Conservation (phyloP, 2,329 filamentous ascomycete genomes). For the Sporothrix luriei region DNA sequence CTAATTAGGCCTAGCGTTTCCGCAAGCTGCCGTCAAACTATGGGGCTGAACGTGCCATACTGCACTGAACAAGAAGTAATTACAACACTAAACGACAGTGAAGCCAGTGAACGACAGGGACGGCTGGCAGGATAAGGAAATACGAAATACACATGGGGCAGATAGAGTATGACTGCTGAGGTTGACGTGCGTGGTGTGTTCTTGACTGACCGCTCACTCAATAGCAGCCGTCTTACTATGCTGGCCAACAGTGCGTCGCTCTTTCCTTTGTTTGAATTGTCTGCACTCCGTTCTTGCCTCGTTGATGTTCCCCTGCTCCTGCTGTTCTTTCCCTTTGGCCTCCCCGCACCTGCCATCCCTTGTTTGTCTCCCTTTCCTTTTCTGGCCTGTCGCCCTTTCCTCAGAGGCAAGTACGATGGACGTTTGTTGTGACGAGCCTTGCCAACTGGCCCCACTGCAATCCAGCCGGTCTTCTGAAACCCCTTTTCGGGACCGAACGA, state of each 20-base stretch:
- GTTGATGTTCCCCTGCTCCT: neutral
- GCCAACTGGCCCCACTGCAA: neutral
- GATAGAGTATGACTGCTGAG: no score
- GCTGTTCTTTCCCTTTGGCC: neutral
- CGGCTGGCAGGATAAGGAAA: no score
- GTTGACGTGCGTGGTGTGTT: no score
- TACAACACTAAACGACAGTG: neutral
- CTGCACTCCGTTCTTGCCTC: neutral
- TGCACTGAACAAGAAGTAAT: no score
- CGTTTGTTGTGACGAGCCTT: neutral
- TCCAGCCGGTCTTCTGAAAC: conserved; percentile 21
- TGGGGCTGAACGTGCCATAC: neutral
- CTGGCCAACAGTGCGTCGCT: neutral
- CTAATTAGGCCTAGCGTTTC: conserved; percentile 27
- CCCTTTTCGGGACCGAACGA: conserved; percentile 33
- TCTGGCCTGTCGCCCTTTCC: conserved; percentile 9
- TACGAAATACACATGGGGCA: no score
- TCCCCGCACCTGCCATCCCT: neutral
- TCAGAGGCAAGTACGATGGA: neutral
- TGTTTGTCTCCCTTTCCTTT: neutral
- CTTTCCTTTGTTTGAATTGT: neutral
- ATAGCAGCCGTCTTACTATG: neutral
- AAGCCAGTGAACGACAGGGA: neutral
- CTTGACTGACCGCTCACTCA: neutral
- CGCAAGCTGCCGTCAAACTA: conserved; percentile 5